These are phyloP conservation scores for Retiboletus flavoniger DNA, from an alignment of 1,284 basidiomycete species.

Conservation along the genomic window DNA sequence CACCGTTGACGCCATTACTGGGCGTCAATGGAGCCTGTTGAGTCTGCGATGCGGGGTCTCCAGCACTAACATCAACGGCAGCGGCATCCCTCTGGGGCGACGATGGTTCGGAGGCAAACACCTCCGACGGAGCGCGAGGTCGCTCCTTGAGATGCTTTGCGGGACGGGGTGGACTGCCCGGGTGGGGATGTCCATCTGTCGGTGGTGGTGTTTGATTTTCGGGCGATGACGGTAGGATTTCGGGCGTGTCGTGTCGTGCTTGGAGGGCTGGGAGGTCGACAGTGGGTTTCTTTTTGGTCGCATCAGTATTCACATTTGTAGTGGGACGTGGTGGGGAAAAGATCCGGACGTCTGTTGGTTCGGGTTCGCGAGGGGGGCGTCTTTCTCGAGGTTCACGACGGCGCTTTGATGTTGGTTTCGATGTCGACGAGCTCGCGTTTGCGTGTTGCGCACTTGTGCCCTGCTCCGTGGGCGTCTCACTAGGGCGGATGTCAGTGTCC, in stretches of 20 bases:
- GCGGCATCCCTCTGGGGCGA: slow-evolving; percentile 5
- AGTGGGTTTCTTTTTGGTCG: not conserved
- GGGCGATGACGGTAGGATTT: not conserved
- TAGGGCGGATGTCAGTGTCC: not conserved
- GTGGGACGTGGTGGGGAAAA: not conserved
- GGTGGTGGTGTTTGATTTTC: not conserved
- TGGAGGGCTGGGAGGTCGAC: not conserved
- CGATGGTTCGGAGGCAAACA: slow-evolving; percentile 21
- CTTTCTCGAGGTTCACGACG: not conserved
- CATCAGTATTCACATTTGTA: not conserved
- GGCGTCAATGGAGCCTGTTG: not conserved
- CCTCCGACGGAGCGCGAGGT: slow-evolving; percentile 11
- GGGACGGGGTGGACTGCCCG: not conserved
- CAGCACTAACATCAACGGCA: not conserved
- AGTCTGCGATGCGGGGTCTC: not conserved
- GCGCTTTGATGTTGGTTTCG: not conserved
- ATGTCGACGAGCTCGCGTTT: not conserved
- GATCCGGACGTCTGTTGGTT: not conserved
- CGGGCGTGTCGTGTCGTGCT: not conserved
- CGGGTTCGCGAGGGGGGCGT: not conserved
- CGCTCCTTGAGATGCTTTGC: slow-evolving; percentile 15
- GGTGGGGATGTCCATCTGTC: not conserved
- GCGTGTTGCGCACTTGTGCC: not conserved
- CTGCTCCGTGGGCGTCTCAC: slow-evolving; percentile 4
- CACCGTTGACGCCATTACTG: not conserved